These are phyloP conservation scores for Penicillium mononematosum DNA, from an alignment of 495 filamentous ascomycete genomes.

Conservation along the genomic window DNA sequence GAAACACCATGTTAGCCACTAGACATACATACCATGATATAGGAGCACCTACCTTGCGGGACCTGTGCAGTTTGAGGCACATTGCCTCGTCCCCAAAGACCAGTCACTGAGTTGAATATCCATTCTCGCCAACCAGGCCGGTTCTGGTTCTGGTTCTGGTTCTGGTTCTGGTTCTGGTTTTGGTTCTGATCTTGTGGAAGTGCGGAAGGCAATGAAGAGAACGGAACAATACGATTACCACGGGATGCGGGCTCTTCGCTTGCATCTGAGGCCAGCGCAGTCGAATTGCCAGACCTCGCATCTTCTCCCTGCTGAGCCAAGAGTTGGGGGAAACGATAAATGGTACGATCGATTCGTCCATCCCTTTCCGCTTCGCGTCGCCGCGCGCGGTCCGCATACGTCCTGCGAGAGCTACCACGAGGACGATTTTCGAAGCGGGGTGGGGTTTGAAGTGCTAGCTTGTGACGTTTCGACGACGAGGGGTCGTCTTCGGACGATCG, in stretches of 20 bases:
- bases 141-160: neutral
- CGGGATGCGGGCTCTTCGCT: neutral
- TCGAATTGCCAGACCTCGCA: constrained; percentile 6
- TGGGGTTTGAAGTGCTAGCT: neutral
- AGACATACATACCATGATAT: neutral
- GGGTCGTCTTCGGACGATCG: neutral
- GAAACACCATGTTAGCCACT: constrained; percentile 1
- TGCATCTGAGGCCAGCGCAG: neutral
- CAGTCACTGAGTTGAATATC: constrained; percentile 24
- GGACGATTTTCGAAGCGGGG: neutral
- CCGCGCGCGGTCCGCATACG: constrained; percentile 32
- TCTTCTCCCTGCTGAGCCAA: constrained; percentile 31
- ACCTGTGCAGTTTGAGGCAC: neutral
- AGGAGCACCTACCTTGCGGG: constrained; percentile 2
- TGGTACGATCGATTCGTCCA: constrained; percentile 35
- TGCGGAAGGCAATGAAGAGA: constrained; percentile 2
- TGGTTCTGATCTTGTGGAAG: neutral
- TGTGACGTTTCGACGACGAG: neutral
- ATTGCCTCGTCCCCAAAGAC: constrained; percentile 16
- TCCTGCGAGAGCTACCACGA: constrained; percentile 10
- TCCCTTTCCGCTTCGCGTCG: constrained; percentile 29
- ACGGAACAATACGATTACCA: constrained; percentile 3
- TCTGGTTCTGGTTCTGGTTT: neutral
- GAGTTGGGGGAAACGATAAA: constrained; percentile 39
- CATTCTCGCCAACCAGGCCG: constrained; percentile 14